Evolutionary conservation across 108 stramenopile species (phyloP), one percentile per base, ranked within the genome.

Genomic region (Pseudonitzschia pungens): DNA sequence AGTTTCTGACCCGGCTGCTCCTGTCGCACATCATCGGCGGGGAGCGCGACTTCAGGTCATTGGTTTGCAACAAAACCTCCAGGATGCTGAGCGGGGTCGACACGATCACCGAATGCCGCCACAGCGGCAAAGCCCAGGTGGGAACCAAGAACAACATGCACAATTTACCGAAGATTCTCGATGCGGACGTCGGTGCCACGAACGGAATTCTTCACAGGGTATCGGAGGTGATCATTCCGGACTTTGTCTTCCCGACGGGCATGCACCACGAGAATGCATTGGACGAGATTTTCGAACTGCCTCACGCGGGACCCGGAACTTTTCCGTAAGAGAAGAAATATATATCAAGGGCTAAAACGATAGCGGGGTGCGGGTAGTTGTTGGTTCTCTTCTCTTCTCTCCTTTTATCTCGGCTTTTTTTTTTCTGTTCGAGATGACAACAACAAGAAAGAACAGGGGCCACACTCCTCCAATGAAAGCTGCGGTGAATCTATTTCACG

Each of bases 171-270:
- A 16, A 3, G 9, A 22, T 58, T 14, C 4, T 58, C 28, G 28
- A 22, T 15, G 27, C 26, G 5, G 27, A 58, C 29, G 28, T 7
- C 3, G 0, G 8, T 27, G 57, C 24, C 26, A 27, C 57, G 29
- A 58, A 58, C 14, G 57, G 57, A 31, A 58, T 58, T 58, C 7
- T 58, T 31, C 57, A 58, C 57, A 26, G 7, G 8, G 57, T 58
- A 0, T 8, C 21, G 3, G 29, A 0, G 26, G 29, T 58, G 21
- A 58, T 58, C 24, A 8, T 58, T 27, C 57, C 57, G 9, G 50
- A 51, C 1, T 51, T 51, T 36, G 4, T 36, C 2, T 36, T 36
- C 6, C 36, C 36, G 2, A 36, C n/a, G n/a, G n/a, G n/a, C n/a
- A n/a, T n/a, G n/a, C n/a, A n/a, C n/a, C n/a, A n/a, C n/a, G n/a